phyloP scores from a whole-genome alignment of 2,329 filamentous ascomycete genomes.

The Fusarium austroafricanum region DNA sequence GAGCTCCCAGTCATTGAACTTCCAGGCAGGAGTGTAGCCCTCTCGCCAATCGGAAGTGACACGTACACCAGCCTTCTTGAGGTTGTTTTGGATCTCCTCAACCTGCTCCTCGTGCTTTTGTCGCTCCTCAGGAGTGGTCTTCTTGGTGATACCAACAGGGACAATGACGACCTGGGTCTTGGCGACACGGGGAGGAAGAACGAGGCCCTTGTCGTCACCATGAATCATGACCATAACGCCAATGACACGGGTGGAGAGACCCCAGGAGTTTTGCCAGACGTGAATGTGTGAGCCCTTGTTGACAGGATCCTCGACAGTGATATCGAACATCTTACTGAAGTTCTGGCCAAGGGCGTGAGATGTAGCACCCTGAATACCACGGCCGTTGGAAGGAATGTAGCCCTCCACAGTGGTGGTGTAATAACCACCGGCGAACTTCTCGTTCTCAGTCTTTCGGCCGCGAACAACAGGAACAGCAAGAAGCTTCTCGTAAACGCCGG shows the following conservation, averaged over 20 bases:
- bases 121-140: constrained; percentile 82
- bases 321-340: constrained; percentile 99
- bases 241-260: constrained; percentile 94
- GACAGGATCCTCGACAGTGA: constrained; percentile 92
- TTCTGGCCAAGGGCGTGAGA: constrained; percentile 97
- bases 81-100: constrained; percentile 73
- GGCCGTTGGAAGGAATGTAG: constrained; percentile 94
- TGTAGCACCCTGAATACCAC: constrained; percentile 96
- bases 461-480: constrained; percentile 95
- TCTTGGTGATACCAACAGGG: constrained; percentile 92
- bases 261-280: constrained; percentile 99
- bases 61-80: constrained; percentile 81
- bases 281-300: constrained; percentile 83
- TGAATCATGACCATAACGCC: constrained; percentile 99
- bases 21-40: constrained; percentile 93
- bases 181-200: constrained; percentile 90
- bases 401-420: constrained; percentile 98
- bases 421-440: constrained; percentile 96
- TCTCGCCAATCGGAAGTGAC: constrained; percentile 87
- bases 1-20: constrained; percentile 99
- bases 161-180: constrained; percentile 89
- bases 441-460: constrained; percentile 94
- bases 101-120: constrained; percentile 81
- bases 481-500: constrained; percentile 90
- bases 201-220: constrained; percentile 93